phyloP scores from a whole-genome alignment of 2,329 filamentous ascomycete species.

The Scedosporium aurantiacum region DNA sequence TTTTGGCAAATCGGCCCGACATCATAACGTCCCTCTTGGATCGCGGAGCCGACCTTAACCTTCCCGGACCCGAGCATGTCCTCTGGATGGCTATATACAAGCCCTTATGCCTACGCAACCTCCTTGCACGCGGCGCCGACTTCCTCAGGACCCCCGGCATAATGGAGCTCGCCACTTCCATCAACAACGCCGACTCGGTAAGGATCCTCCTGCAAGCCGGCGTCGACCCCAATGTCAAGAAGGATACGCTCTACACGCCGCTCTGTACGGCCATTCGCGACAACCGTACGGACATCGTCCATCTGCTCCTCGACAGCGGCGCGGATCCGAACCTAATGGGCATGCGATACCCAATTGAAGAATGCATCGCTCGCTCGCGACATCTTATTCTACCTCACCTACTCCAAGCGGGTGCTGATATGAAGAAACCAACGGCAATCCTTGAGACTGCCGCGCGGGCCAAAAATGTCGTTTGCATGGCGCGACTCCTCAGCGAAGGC shows the following conservation, averaged over 20 bases:
- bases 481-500: constrained; percentile 49
- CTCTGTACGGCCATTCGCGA: constrained; percentile 59
- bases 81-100: constrained; percentile 55
- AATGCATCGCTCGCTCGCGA: constrained; percentile 56
- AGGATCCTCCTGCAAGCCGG: constrained; percentile 44
- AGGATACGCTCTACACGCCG: constrained; percentile 57
- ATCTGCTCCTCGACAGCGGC: constrained; percentile 43
- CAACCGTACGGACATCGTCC: constrained; percentile 49
- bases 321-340: constrained; percentile 54
- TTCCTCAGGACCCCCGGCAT: constrained; percentile 48
- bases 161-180: constrained; percentile 51
- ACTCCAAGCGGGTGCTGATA: constrained; percentile 47
- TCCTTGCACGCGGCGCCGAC: constrained; percentile 50
- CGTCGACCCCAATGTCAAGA: constrained; percentile 49
- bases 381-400: constrained; percentile 49
- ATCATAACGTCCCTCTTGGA: constrained; percentile 39
- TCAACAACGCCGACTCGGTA: constrained; percentile 54
- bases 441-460: constrained; percentile 51
- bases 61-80: constrained; percentile 58
- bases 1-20: constrained; percentile 43
- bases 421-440: constrained; percentile 51
- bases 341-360: constrained; percentile 55
- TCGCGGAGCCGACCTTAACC: constrained; percentile 53
- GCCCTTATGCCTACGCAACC: constrained; percentile 43
- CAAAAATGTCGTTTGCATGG: constrained; percentile 49